Evolutionary conservation across 257 asterid genomes (phyloP), one percentile per base, ranked within the genome.

Genomic region (Solanum tarapatanum): DNA sequence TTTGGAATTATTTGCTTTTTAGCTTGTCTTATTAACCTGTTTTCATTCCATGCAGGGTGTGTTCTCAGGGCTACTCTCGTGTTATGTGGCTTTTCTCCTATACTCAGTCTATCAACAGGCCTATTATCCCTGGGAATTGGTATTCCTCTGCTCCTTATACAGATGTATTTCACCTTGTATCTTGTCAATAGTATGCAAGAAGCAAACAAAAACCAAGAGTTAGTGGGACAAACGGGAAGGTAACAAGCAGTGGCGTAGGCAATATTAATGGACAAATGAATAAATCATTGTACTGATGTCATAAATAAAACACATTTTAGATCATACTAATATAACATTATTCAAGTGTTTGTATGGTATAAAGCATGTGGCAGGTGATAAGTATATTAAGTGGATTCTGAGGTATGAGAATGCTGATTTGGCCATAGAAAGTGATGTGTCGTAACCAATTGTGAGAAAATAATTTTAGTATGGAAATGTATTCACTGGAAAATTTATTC

Each of bases 111-210:
- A 90, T 93, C 97, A 93, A 73, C 98, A 96, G 90, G 92, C 94
- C 85, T 92, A 87, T 87, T 93, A 85, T 90, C 99, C 99, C 43
- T 95, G 99, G 99, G 95, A 94, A 90, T 51, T 93, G 99, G 99
- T 96, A 96, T 87, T 30, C 11, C 74, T 83, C 23, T 72, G 84
- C 87, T 33, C 68, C 82, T 30, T 76, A 72, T 88, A 1, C 77
- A 73, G 6, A 28, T 60, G 21, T n/a, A 11, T 43, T 85, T 28
- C 14, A 16, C 43, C 86, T 28, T 26, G 17, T 35, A 17, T 21
- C 24, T 14, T 43, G 21, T 72, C 19, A 5, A 3, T 10, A 11
- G 26, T 39, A 73, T 33, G 28, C 43, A 73, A 33, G 12, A 70
- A 13, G n/a, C 11, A 70, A 30, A 70, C 11, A 14, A 19, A 68